These are phyloP conservation scores for Cladophialophora exuberans DNA, from an alignment of 2,329 filamentous ascomycete species.

Conservation along the genomic window DNA sequence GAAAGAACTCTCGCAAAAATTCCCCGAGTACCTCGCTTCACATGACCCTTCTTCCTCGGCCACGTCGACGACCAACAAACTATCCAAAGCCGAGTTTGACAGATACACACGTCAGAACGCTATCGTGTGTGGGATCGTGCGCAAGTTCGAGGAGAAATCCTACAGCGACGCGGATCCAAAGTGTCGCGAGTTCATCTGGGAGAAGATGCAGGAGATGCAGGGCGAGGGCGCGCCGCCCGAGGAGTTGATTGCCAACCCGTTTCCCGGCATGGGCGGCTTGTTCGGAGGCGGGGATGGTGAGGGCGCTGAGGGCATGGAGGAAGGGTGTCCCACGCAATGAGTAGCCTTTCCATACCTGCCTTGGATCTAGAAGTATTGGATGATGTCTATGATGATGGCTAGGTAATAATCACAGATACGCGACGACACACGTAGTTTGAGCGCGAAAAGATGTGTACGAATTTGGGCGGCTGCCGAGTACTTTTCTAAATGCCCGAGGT, in stretches of 20 bases:
- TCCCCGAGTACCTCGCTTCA: slow-evolving; percentile 82
- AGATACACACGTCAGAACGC: slow-evolving; percentile 80
- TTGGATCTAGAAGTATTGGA: too few relatives aligned
- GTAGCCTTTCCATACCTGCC: too few relatives aligned
- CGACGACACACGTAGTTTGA: too few relatives aligned
- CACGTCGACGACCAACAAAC: slow-evolving; percentile 47
- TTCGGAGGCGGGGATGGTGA: slow-evolving; percentile 59
- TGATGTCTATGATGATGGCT: too few relatives aligned
- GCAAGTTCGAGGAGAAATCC: slow-evolving; percentile 78
- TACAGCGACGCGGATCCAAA: slow-evolving; percentile 81
- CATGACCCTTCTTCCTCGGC: slow-evolving; percentile 54
- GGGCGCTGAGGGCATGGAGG: slow-evolving; percentile 65
- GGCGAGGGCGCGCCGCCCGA: slow-evolving; percentile 84
- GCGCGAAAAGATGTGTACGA: too few relatives aligned
- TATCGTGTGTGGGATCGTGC: slow-evolving; percentile 83
- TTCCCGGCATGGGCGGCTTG: slow-evolving; percentile 68
- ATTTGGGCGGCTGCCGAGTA: too few relatives aligned
- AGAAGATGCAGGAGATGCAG: slow-evolving; percentile 99
- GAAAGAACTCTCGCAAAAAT: slow-evolving; percentile 94
- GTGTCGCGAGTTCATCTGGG: slow-evolving; percentile 90
- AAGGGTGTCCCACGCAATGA: slow-evolving; percentile 66
- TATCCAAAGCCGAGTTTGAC: slow-evolving; percentile 70
- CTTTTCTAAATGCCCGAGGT: too few relatives aligned
- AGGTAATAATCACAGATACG: too few relatives aligned
- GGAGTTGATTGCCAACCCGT: slow-evolving; percentile 69